These are phyloP conservation scores for Eugenia klotzschiana DNA, from an alignment of 441 rosid species.

Conservation along the genomic window DNA sequence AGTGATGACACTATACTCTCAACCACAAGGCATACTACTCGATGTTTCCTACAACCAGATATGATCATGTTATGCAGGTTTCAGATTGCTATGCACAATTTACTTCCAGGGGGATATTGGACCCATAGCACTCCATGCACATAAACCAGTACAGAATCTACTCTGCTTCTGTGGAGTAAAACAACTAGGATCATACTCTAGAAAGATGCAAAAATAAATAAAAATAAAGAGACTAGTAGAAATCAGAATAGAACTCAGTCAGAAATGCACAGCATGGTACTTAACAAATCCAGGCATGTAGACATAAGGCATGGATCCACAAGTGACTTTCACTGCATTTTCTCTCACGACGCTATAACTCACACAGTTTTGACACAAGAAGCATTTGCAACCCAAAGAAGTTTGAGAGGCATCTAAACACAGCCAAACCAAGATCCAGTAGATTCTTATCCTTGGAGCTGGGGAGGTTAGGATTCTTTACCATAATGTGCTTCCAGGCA, in stretches of 20 bases:
- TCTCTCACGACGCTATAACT: background rate
- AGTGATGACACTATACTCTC: background rate
- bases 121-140: background rate
- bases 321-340: background rate
- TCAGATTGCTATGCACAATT: background rate
- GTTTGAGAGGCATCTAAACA: background rate
- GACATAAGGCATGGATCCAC: background rate
- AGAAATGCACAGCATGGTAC: background rate
- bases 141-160: background rate
- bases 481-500: conserved; percentile 97
- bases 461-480: conserved; percentile 11
- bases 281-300: background rate
- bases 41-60: background rate
- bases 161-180: background rate
- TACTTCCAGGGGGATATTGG: background rate
- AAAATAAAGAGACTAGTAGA: background rate
- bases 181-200: background rate
- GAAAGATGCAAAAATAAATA: background rate
- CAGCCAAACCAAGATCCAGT: background rate
- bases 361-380: background rate
- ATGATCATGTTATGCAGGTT: background rate
- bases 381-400: background rate
- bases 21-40: background rate
- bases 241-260: background rate
- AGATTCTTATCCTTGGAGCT: background rate